A percentile compares a stretch with the other conserved stretches of the same genome.
phyloP scores from a whole-genome alignment of 2,329 filamentous ascomycete species.

The Microsporum canis region DNA sequence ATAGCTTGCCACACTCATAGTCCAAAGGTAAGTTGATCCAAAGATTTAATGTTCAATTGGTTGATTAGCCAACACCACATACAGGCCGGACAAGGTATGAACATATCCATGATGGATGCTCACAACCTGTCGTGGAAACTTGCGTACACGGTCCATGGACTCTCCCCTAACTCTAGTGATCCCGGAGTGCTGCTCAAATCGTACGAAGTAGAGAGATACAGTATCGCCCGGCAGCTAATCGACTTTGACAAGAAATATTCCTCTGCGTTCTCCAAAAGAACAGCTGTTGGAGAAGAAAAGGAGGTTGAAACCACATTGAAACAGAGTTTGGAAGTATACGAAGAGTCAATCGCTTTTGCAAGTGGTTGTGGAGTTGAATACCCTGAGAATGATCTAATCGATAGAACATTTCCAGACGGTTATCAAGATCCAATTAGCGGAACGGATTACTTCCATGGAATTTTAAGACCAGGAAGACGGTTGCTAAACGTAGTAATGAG shows the following conservation, averaged over 20 bases:
- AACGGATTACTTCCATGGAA: constrained; percentile 26
- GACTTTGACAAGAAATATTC: constrained; percentile 32
- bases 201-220: constrained; percentile 29
- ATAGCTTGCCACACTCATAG: constrained; percentile 65
- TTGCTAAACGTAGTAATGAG: constrained; percentile 25
- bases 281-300: constrained; percentile 20
- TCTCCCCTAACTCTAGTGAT: constrained; percentile 18
- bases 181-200: constrained; percentile 23
- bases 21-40: constrained; percentile 41
- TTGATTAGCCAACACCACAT: neutral
- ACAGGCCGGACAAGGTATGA: constrained; percentile 56
- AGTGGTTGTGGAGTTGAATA: constrained; percentile 33
- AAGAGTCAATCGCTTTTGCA: constrained; percentile 29
- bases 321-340: constrained; percentile 28
- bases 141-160: constrained; percentile 26
- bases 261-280: constrained; percentile 32
- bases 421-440: constrained; percentile 20
- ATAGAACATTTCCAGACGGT: constrained; percentile 13
- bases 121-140: constrained; percentile 36
- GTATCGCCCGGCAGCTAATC: constrained; percentile 29
- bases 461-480: constrained; percentile 27
- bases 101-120: constrained; percentile 57
- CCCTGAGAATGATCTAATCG: constrained; percentile 21
- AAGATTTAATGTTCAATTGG: neutral
- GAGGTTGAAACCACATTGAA: constrained; percentile 22